Base-by-base conservation (phyloP, 2,329 filamentous ascomycete genomes). In the Fonsecaea pedrosoi region DNA sequence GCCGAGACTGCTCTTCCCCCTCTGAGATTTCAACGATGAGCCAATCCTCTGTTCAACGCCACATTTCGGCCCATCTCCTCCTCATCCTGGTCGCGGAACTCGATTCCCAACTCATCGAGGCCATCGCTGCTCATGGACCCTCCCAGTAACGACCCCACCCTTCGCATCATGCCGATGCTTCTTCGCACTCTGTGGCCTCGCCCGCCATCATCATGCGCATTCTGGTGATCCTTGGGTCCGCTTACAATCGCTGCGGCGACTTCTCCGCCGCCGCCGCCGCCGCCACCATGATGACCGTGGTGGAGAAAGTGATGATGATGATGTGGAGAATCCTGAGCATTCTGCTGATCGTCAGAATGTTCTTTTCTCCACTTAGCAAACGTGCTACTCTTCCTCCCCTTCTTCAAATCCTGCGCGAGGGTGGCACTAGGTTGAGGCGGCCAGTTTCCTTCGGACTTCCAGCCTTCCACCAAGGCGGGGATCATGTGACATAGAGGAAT, bases 371-470 rank as follows among this genome's bases (percentile, higher is more conserved):
- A 70, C 37, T 66, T 66, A 6, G 64, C 40, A n/a, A 70, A 67
- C 21, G 68, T 38, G 45, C 57, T 58, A 7, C 66, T 68, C 45
- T 59, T 65, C 2, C 66, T 53, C 4, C 68, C 66, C 53, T 66
- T 68, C 34, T 68, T 68, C 3, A 56, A n/a, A 40, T 70, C 68
- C 15, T 54, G 45, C 8, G 63, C 53, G 10, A 61, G 38, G 2
- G 60, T 38, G n/a, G 65, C 50, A n/a, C 50, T 42, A n/a, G 69
- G 56, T 54, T 71, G 71, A 1, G 91, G 92, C 4, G 94, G 94
- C 94, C 94, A 98, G 78, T 97, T 92, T 15, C 93, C 94, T 73
- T 95, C 92, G 48, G 92, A 86, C 78, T 96, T 96, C 94, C 94
- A 97, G 53, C 94, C 94, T 34, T 90, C 85, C 0, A 98, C 93